A percentile compares a stretch with the other conserved stretches of the same genome.
phyloP scores from a whole-genome alignment of 495 filamentous ascomycete species.

The Hypomontagnella submonticulosa region DNA sequence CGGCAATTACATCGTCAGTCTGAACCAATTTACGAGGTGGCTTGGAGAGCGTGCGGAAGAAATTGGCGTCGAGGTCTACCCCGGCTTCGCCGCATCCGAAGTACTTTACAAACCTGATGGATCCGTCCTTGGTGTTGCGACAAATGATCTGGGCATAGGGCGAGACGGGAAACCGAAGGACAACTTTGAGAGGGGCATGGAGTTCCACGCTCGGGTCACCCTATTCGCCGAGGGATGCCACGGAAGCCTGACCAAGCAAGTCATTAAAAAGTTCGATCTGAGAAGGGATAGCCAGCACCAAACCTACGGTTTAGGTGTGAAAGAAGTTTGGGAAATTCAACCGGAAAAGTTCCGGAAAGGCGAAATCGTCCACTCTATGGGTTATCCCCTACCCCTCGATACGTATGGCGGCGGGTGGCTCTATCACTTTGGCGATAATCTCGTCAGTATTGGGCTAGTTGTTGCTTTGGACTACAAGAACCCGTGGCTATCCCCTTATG shows the following conservation, averaged over 20 bases:
- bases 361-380: constrained; percentile 89
- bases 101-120: constrained; percentile 88
- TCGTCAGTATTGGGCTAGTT: constrained; percentile 93
- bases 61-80: constrained; percentile 97
- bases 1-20: constrained; percentile 95
- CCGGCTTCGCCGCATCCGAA: constrained; percentile 94
- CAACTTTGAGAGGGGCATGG: constrained; percentile 96
- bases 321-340: constrained; percentile 97
- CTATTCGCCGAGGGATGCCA: constrained; percentile 98
- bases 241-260: constrained; percentile 94
- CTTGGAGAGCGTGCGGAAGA: constrained; percentile 94
- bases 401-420: constrained; percentile 98
- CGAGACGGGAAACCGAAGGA: constrained; percentile 87
- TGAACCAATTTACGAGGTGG: constrained; percentile 96
- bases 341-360: constrained; percentile 93
- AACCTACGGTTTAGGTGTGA: constrained; percentile 93
- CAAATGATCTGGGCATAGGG: constrained; percentile 89
- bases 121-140: constrained; percentile 92
- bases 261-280: constrained; percentile 94
- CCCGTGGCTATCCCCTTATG: constrained; percentile 95
- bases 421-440: constrained; percentile 98
- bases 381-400: constrained; percentile 87
- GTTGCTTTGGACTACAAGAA: constrained; percentile 96
- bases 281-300: constrained; percentile 89
- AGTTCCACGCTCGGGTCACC: constrained; percentile 94